Base-by-base conservation (phyloP, 1,284 basidiomycete species). In the Ganoderma sinense region DNA sequence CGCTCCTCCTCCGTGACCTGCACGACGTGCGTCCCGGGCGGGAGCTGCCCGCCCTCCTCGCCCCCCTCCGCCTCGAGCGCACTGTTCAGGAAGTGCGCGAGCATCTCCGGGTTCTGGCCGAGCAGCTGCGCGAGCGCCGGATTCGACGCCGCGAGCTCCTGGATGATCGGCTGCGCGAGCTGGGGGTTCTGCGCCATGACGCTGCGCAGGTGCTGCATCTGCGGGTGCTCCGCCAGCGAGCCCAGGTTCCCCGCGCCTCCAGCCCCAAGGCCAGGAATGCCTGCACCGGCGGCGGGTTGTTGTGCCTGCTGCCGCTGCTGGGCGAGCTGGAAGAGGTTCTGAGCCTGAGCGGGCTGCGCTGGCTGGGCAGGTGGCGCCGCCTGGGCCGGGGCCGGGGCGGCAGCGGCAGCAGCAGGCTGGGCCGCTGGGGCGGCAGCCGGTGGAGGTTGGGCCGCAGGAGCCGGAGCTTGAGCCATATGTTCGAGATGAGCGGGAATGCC, bases 281-380 rank as follows among this genome's bases (percentile, higher is more conserved):
- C 67, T 2, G 58, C 70, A 14, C 48, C 75, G 18, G 73, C 74
- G 11, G 64, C 76, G 18, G 68, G 70, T 20, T 79, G 79, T 14
- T 77, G 80, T 64, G 85, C 84, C 72, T 90, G 88, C 70, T 90
- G 89, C 58, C 91, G 91, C 69, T 92, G 91, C 70, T 93, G 91
- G 14, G 92, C 92, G 67, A 93, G 86, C 90, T 94, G 92, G 81
- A 95, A 96, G 33, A 95, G 84, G 77, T 95, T 96, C 75, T 93
- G 92, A 20, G 83, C 81, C 58, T 80, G 73, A 14, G 81, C 75
- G 43, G 86, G 77, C 48, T 80, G 76, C 14, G 81, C 70, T 29
- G 80, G 77, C 16, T 80, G 78, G 66, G 79, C 75, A 4, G 55
- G 61, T 56, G 56, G 74, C 14, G 84, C 76, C 18, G 84, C 76